phyloP scores from a whole-genome alignment of 495 filamentous ascomycete species.

The Cetradonia linearis region DNA sequence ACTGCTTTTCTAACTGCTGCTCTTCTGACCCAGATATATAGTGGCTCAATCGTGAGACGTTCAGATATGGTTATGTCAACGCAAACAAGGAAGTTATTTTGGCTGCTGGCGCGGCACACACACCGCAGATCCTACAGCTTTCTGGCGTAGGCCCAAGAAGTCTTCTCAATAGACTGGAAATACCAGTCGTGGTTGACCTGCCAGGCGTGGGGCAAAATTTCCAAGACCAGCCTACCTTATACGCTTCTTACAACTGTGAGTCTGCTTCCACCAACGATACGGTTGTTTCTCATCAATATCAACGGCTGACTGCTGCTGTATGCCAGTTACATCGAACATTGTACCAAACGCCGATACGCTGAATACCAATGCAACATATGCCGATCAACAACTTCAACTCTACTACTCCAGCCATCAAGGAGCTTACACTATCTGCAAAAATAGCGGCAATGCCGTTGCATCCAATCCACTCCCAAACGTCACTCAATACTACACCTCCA shows the following conservation, averaged over 20 bases:
- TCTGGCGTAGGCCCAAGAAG: slow-evolving; percentile 42
- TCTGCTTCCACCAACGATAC: slow-evolving; percentile 1
- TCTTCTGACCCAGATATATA: slow-evolving; percentile 1
- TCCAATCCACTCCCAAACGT: slow-evolving; percentile 30
- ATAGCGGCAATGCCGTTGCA: slow-evolving; percentile 30
- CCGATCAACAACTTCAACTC: slow-evolving; percentile 33
- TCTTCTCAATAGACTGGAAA: slow-evolving; percentile 31
- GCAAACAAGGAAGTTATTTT: slow-evolving; percentile 39
- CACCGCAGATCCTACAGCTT: slow-evolving; percentile 47
- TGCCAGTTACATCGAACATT: slow-evolving; percentile 10
- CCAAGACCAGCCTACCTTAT: slow-evolving; percentile 33
- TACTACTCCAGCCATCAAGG: slow-evolving; percentile 32
- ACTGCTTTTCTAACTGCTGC: neutral
- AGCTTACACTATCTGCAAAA: slow-evolving; percentile 28
- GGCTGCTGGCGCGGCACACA: slow-evolving; percentile 41
- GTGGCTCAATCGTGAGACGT: slow-evolving; percentile 9
- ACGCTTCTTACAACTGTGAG: slow-evolving; percentile 9
- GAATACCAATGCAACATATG: slow-evolving; percentile 34
- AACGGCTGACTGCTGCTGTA: neutral
- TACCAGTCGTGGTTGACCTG: slow-evolving; percentile 34
- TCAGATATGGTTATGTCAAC: slow-evolving; percentile 1
- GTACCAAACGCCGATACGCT: slow-evolving; percentile 19
- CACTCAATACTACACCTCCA: slow-evolving; percentile 26
- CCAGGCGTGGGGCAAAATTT: slow-evolving; percentile 39
- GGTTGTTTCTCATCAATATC: neutral